These are phyloP conservation scores for Aspergillus puulaauensis DNA, from an alignment of 2,329 filamentous ascomycete genomes.

Conservation along the genomic window DNA sequence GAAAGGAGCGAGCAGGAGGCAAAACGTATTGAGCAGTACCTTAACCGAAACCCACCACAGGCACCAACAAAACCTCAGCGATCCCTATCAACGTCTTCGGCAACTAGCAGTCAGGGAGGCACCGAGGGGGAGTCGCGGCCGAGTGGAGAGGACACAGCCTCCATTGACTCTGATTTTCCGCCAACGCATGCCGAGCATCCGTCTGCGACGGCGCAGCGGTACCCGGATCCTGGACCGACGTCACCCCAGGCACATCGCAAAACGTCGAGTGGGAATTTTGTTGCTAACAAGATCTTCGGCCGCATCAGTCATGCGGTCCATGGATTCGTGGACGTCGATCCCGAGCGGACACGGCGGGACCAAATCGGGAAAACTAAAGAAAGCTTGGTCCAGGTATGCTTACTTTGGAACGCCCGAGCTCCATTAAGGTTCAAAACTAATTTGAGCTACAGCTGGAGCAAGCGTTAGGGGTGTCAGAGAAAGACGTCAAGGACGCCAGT, in stretches of 20 bases:
- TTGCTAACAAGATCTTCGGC: slow-evolving; percentile 90
- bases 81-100: slow-evolving; percentile 60
- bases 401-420: not conserved
- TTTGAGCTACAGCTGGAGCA: slow-evolving; percentile 70
- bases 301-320: slow-evolving; percentile 94
- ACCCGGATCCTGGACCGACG: slow-evolving; percentile 32
- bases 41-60: slow-evolving; percentile 61
- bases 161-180: slow-evolving; percentile 94
- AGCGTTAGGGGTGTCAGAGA: slow-evolving; percentile 81
- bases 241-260: slow-evolving; percentile 67
- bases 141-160: slow-evolving; percentile 76
- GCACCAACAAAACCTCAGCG: slow-evolving; percentile 56
- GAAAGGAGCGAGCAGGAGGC: slow-evolving; percentile 93
- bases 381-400: slow-evolving; percentile 62
- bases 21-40: slow-evolving; percentile 87
- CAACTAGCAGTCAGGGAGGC: slow-evolving; percentile 39
- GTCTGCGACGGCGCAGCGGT: slow-evolving; percentile 61
- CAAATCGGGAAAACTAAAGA: slow-evolving; percentile 95
- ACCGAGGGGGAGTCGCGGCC: slow-evolving; percentile 52
- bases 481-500: slow-evolving; percentile 92
- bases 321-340: slow-evolving; percentile 93
- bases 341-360: slow-evolving; percentile 86
- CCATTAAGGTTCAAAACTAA: slow-evolving; percentile 5
- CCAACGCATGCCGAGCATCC: slow-evolving; percentile 80
- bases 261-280: slow-evolving; percentile 80